Percentiles rank a stretch among this genome's conserved stretches.
phyloP scores from a whole-genome alignment of 2,329 filamentous ascomycete species.

The Aspergillus unguis region DNA sequence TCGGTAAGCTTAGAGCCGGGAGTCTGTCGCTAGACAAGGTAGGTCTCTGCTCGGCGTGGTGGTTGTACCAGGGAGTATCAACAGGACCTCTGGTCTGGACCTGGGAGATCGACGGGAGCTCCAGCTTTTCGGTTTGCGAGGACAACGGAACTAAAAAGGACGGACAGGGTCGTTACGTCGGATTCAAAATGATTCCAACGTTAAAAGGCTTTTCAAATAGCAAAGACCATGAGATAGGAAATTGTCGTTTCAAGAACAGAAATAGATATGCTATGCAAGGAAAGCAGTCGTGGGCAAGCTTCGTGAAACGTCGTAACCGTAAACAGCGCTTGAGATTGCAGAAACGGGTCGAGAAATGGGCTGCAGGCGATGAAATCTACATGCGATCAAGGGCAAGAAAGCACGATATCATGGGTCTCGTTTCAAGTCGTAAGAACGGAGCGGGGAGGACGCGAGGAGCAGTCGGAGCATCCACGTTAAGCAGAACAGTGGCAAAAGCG shows the following conservation, averaged over 20 bases:
- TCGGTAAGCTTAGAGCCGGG: constrained; percentile 67
- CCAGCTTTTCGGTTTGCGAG: constrained; percentile 78
- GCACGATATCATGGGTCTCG: constrained; percentile 40
- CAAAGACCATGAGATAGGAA: constrained; percentile 11
- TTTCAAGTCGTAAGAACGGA: constrained; percentile 42
- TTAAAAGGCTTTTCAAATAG: constrained; percentile 1
- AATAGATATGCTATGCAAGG: constrained; percentile 17
- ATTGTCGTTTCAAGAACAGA: constrained; percentile 6
- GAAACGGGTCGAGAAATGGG: constrained; percentile 21
- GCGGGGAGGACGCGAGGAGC: constrained; percentile 22
- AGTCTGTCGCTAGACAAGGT: constrained; percentile 70
- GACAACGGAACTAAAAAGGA: constrained; percentile 29
- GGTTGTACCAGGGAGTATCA: constrained; percentile 68
- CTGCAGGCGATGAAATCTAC: constrained; percentile 22
- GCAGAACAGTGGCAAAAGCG: constrained; percentile 1
- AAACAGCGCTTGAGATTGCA: constrained; percentile 24
- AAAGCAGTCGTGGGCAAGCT: constrained; percentile 29
- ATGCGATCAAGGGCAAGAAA: constrained; percentile 26
- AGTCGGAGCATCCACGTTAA: constrained; percentile 10
- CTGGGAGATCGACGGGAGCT: constrained; percentile 83
- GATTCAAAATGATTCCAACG: constrained; percentile 23
- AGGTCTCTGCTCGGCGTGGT: constrained; percentile 62
- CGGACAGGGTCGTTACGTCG: constrained; percentile 20
- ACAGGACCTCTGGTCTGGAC: constrained; percentile 74
- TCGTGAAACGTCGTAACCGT: constrained; percentile 34